Evolutionary conservation across 306 rosid genomes (phyloP), one percentile per base, ranked within the genome.

Genomic region (Psophocarpus tetragonolobus): DNA sequence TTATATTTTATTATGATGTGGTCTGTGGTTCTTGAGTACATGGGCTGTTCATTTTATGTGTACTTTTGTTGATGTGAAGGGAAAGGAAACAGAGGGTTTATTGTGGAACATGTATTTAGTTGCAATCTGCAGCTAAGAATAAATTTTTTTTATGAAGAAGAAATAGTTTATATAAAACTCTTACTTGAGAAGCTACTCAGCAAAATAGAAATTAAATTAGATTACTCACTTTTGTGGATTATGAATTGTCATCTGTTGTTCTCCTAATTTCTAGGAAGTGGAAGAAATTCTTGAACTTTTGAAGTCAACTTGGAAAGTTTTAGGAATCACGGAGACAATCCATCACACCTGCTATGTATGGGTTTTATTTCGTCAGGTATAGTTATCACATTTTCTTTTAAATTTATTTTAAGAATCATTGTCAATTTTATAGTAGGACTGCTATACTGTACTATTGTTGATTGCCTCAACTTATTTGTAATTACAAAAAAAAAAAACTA

Each of bases 281-380:
- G 99, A 92, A 81, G 97, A 95, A 81, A 89, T 95, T 80, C 99
- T 95, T 35, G 99, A 95, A 86, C 97, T 95, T 56, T 71, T 95
- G 79, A 95, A 91, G 91, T 95, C 97, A 10, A 91, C 99, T 36
- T 95, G 99, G 99, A 97, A 97, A 81, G 94, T 95, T 84, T 87
- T 95, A 79, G 99, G 99, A 61, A 89, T 95, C 81, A 91, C 91
- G 7, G 99, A 95, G 96, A 95, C 99, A 77, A 89, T 95, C 65
- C 99, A 95, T 84, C 81, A 81, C 77, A 92, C 99, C 65, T 89
- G 97, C 87, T 92, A 87, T 89, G 95, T 96, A 77, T 95, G 99
- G 99, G 97, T 95, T 72, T 84, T 95, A 76, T 92, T 92, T 83
- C 97, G 97, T 61, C 99, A 95, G 97, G 99, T 95, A 85, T 66